Evolutionary conservation across 192 early-diverging fungal genomes (phyloP).

Genomic region (Coemansia sp.): DNA sequence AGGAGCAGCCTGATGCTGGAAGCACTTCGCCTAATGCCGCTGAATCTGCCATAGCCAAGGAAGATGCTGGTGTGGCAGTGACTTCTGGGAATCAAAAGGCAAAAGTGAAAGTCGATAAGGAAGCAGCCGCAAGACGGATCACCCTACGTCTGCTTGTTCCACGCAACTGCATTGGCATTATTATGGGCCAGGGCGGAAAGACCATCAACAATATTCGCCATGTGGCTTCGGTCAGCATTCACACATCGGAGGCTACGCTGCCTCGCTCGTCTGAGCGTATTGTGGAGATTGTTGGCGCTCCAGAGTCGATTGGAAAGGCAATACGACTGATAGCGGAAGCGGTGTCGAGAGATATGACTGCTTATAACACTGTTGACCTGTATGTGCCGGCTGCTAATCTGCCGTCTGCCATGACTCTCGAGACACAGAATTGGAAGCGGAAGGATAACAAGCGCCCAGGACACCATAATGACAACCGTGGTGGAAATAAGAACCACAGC

Average conservation of each 20-base stretch:
- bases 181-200: conserved; percentile 54
- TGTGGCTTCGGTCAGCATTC: conserved; percentile 36
- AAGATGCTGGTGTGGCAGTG: not conserved
- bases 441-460: conserved; percentile 31
- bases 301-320: conserved; percentile 39
- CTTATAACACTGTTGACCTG: conserved; percentile 37
- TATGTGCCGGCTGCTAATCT: conserved; percentile 51
- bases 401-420: conserved; percentile 53
- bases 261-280: conserved; percentile 47
- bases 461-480: conserved; percentile 12
- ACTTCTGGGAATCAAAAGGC: conserved; percentile 2
- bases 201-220: conserved; percentile 53
- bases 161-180: conserved; percentile 54
- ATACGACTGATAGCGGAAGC: conserved; percentile 39
- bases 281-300: conserved; percentile 41
- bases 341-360: conserved; percentile 33
- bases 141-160: conserved; percentile 51
- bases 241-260: conserved; percentile 47
- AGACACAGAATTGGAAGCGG: conserved; percentile 44
- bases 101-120: conserved; percentile 9
- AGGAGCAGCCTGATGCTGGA: not conserved
- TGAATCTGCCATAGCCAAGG: not conserved
- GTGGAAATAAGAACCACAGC: conserved; percentile 13
- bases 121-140: conserved; percentile 2
- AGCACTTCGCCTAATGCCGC: conserved; percentile 3